These are phyloP conservation scores for Picea glauca DNA, from an alignment of 75 land plant genomes.

Conservation along the genomic window DNA sequence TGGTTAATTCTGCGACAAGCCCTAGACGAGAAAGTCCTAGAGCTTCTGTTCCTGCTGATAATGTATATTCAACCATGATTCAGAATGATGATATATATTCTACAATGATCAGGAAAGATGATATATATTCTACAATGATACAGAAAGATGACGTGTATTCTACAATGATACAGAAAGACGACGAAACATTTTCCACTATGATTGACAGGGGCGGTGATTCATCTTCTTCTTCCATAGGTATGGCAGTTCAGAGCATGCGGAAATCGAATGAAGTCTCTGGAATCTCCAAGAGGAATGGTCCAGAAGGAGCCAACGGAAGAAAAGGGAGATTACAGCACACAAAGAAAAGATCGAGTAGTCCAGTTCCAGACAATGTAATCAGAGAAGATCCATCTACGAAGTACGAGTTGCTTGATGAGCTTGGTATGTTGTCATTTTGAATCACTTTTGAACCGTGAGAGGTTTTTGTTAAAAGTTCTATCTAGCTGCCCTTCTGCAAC, in stretches of 20 bases:
- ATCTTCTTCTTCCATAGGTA: conserved; percentile 33
- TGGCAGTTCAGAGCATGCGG: conserved; percentile 26
- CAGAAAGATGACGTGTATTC: conserved; percentile 21
- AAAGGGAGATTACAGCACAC: conserved; percentile 8
- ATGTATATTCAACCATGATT: conserved; percentile 9
- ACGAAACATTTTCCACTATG: conserved; percentile 19
- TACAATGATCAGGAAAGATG: conserved; percentile 9
- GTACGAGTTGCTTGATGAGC: conserved; percentile 91
- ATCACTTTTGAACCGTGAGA: neutral
- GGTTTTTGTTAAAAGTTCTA: neutral
- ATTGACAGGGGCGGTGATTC: conserved; percentile 14
- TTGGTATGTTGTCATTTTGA: conserved; percentile 45
- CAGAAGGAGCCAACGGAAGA: conserved; percentile 10
- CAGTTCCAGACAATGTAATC: conserved; percentile 70
- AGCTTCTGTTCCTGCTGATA: neutral
- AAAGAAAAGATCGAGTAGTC: conserved; percentile 61
- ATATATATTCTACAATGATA: conserved; percentile 10
- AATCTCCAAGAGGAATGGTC: conserved; percentile 14
- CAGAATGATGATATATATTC: conserved; percentile 7
- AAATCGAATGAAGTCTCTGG: conserved; percentile 19
- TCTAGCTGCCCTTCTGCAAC: too few species aligned
- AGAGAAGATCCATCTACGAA: conserved; percentile 92
- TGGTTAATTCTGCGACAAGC: conserved; percentile 28
- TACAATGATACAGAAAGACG: conserved; percentile 33
- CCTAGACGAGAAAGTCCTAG: conserved; percentile 7